Base-by-base conservation (phyloP, 345 rosid genomes). In the Gossypium arboreum region DNA sequence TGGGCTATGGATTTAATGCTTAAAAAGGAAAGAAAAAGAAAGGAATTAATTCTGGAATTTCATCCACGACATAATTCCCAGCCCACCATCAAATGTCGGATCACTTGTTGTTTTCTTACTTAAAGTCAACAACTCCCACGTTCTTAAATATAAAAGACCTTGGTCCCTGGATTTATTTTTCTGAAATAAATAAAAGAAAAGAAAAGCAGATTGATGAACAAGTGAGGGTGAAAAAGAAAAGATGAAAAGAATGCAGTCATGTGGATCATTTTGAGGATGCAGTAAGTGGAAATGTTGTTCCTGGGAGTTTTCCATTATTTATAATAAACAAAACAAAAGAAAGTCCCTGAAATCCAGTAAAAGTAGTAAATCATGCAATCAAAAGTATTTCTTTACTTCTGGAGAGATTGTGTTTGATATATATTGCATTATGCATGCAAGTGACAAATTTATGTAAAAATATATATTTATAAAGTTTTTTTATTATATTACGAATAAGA, bases 51-150 rank as follows among this genome's bases (percentile, higher is more conserved):
- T 73, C 75, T 72, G 82, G 83, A 83, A 80, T 79, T 78, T 63
- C 69, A 77, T 80, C 80, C 83, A 56, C 79, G 64, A n/a, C 71
- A 45, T 47, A 3, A 47, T 68, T 76, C 50, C 61, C 39, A 22
- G 4, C 50, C 68, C 92, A 83, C 86, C 84, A 85, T 41, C 12
- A 76, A 47, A 48, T 86, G 90, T 86, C 88, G 87, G 84, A 58
- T 77, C 85, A 75, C 74, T 29, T 45, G 77, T 74, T 76, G 56
- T 80, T 81, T 76, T 78, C 80, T 54, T 59, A 3, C 58, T 64
- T 69, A 68, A 79, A 27, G 71, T 74, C 81, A 77, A 73, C 81
- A 47, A 17, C 61, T 52, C 76, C 34, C 50, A 47, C 73, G 3
- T 51, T 22, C 77, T 66, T 76, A 5, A 34, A 34, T 34, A 6